phyloP scores from a whole-genome alignment of 208 protist species.

The Spongospora subterranea region DNA sequence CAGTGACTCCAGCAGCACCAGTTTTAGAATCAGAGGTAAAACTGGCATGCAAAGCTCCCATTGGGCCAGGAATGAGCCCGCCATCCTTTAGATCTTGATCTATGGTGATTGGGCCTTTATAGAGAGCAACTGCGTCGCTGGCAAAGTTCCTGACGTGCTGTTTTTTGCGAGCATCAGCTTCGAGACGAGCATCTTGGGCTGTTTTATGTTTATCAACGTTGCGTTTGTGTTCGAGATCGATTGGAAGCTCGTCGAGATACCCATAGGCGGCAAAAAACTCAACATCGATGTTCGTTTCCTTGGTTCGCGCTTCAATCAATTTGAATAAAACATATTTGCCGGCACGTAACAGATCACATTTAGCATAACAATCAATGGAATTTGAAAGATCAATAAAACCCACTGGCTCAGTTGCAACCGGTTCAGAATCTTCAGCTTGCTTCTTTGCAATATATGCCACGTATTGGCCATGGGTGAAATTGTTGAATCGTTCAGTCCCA shows the following conservation, averaged over 20 bases:
- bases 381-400: not conserved
- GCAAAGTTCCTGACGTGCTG: slow-evolving; percentile 13
- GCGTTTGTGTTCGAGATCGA: not conserved
- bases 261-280: slow-evolving; percentile 31
- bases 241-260: slow-evolving; percentile 19
- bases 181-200: not conserved
- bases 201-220: not conserved
- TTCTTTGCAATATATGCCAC: not conserved
- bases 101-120: slow-evolving; percentile 22
- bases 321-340: slow-evolving; percentile 29
- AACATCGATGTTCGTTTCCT: slow-evolving; percentile 54
- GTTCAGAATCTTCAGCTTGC: slow-evolving; percentile 46
- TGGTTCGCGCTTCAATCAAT: not conserved
- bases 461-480: not conserved
- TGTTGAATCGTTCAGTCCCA: not conserved
- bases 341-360: slow-evolving; percentile 39
- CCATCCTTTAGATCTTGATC: not conserved
- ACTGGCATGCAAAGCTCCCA: not conserved
- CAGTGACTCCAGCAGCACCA: not conserved
- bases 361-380: not conserved
- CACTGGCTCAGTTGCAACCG: not conserved
- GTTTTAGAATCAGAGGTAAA: not conserved
- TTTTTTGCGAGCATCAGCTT: slow-evolving; percentile 36
- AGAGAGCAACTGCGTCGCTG: not conserved
- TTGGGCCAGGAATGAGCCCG: not conserved